phyloP scores from a whole-genome alignment of 1,284 basidiomycete species.

The Mycosarcoma mackinlayi region DNA sequence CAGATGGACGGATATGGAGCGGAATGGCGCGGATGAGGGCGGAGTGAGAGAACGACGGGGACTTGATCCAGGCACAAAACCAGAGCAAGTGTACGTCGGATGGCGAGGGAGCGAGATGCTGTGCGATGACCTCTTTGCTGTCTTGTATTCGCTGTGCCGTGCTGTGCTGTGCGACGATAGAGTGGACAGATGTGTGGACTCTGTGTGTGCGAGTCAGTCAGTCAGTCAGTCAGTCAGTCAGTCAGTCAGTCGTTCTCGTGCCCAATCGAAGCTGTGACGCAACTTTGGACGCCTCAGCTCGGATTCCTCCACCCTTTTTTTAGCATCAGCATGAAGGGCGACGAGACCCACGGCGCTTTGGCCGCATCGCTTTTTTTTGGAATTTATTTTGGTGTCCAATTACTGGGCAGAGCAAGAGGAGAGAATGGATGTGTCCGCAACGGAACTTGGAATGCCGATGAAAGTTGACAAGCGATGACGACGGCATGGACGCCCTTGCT shows the following conservation, averaged over 20 bases:
- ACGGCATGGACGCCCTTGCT: constrained; percentile 15
- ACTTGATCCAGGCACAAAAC: too few species aligned
- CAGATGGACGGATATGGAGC: background rate
- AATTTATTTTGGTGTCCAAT: background rate
- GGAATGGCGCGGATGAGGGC: background rate
- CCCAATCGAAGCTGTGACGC: constrained; percentile 25
- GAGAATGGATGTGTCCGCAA: background rate
- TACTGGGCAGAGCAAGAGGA: background rate
- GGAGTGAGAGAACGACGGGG: background rate
- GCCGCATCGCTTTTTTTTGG: constrained; percentile 5
- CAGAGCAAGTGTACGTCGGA: background rate
- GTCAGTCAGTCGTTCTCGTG: too few species aligned
- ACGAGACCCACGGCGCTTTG: constrained; percentile 11
- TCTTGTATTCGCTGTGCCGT: too few species aligned
- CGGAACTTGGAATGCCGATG: constrained; percentile 21
- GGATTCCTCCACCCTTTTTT: constrained; percentile 11
- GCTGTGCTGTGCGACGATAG: too few species aligned
- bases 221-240: too few species aligned
- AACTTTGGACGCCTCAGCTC: background rate
- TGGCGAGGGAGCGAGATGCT: background rate
- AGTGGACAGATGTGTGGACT: too few species aligned
- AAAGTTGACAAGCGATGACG: constrained; percentile 17
- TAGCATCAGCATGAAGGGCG: too few species aligned
- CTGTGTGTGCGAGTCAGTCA: too few species aligned
- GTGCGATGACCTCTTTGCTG: constrained; percentile 2